Evolutionary conservation across 2,329 filamentous ascomycete genomes (phyloP), one percentile per base, ranked within the genome.

Genomic region (Bisporella sp.): DNA sequence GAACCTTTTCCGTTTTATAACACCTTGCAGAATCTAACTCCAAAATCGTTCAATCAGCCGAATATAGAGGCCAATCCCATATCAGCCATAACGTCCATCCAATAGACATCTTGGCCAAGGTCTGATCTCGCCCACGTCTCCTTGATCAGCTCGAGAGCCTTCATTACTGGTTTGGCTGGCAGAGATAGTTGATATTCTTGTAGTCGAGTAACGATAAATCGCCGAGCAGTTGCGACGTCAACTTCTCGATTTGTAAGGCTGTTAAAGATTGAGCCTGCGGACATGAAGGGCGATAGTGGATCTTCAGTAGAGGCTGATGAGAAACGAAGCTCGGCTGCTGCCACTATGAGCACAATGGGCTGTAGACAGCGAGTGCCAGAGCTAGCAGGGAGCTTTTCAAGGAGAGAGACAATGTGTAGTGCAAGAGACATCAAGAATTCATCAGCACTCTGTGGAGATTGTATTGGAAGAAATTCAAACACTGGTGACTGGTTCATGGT

Each of bases 301-400:
- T 44, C 35, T 28, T 41, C n/a, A 21, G 41, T 51, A 6, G 50
- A 41, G 21, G 39, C 33, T 8, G 49, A 45, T 11, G 59, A 53
- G 43, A 62, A 62, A 8, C 52, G 55, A 4, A 63, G 52, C 42
- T 62, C 60, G 45, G 52, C 54, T 3, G 52, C 61, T 13, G 57
- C 58, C n/a, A 49, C 49, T 12, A 63, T 56, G 39, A 63, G 33
- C 8, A 62, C 47, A 41, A 63, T 59, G 6, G 61, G 61, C 45
- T 62, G 60, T 1, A 63, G 52, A 49, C 61, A 63, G 6, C 60
- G 56, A 1, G 61, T 63, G 7, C 60, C 61, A 1, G 58, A 61
- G 30, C 52, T 57, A 0, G 53, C 21, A 1, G 61, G 60, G 3
- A 62, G 50, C 13, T 57, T 56, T 45, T 59, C 56, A 9, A 64